Percentiles rank a stretch among this genome's conserved stretches.
These are phyloP conservation scores for Ustilago tritici DNA, from an alignment of 1,284 basidiomycete genomes.

Conservation along the genomic window DNA sequence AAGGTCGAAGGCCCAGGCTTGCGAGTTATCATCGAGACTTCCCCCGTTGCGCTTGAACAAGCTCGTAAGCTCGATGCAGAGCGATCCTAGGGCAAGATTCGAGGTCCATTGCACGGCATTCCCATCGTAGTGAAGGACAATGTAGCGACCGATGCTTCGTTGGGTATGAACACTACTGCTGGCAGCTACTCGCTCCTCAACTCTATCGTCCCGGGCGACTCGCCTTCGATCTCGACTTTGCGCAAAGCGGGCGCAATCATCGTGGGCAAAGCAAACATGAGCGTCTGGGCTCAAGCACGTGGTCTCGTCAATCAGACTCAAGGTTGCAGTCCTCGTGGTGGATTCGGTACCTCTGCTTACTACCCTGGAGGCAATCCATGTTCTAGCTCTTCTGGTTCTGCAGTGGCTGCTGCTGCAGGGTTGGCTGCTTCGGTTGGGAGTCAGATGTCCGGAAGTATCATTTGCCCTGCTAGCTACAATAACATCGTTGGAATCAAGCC, in stretches of 20 bases:
- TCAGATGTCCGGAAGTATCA: slow-evolving; percentile 72
- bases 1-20: slow-evolving; percentile 73
- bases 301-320: slow-evolving; percentile 73
- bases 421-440: slow-evolving; percentile 76
- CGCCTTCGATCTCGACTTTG: slow-evolving; percentile 75
- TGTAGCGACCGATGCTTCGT: slow-evolving; percentile 74
- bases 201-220: slow-evolving; percentile 76
- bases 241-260: slow-evolving; percentile 78
- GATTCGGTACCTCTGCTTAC: slow-evolving; percentile 76
- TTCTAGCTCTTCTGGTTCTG: slow-evolving; percentile 78
- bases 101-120: slow-evolving; percentile 78
- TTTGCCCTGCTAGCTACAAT: slow-evolving; percentile 49
- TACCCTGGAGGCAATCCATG: slow-evolving; percentile 76
- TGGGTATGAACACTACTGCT: slow-evolving; percentile 77
- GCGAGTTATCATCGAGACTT: slow-evolving; percentile 77
- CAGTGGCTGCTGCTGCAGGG: slow-evolving; percentile 76
- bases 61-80: slow-evolving; percentile 73
- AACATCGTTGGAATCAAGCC: slow-evolving; percentile 55
- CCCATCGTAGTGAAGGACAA: slow-evolving; percentile 80
- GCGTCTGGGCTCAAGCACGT: slow-evolving; percentile 71
- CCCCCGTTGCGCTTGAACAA: slow-evolving; percentile 74
- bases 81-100: slow-evolving; percentile 72
- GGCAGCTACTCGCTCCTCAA: slow-evolving; percentile 72
- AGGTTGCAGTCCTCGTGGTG: slow-evolving; percentile 78
- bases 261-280: slow-evolving; percentile 71